Evolutionary conservation across 768 basidiomycete species (phyloP).

Genomic region (Butyriboletus loyo): DNA sequence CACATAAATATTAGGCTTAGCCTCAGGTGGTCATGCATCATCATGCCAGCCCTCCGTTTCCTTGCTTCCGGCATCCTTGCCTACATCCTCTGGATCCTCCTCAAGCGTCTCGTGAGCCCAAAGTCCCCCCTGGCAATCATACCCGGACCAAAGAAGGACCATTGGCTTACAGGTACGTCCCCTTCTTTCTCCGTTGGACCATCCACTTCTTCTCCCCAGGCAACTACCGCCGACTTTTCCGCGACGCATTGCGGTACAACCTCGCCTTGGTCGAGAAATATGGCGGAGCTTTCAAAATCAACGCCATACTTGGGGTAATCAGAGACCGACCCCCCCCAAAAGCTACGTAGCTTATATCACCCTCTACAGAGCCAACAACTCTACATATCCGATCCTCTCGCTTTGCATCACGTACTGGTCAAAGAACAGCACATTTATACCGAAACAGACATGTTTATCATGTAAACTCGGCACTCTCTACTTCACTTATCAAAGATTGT

Average conservation of each 20-base stretch:
- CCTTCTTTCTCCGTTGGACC: background rate
- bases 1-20: too few relatives aligned
- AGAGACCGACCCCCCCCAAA: background rate
- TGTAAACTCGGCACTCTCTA: conserved; percentile 12
- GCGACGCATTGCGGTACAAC: conserved; percentile 34
- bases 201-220: conserved; percentile 16
- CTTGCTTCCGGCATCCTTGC: conserved; percentile 4
- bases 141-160: conserved; percentile 32
- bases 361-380: conserved; percentile 25
- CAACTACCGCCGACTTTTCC: conserved; percentile 31
- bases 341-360: background rate
- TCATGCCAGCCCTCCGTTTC: conserved; percentile 2
- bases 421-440: conserved; percentile 38
- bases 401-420: conserved; percentile 36
- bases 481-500: background rate
- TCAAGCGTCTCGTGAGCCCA: conserved; percentile 4
- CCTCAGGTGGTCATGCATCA: too few relatives aligned
- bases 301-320: conserved; percentile 35
- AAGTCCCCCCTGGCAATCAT: conserved; percentile 21
- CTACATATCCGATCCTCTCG: conserved; percentile 38
- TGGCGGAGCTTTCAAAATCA: conserved; percentile 34
- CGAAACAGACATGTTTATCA: conserved; percentile 35
- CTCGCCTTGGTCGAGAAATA: conserved; percentile 29
- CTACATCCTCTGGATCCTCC: conserved; percentile 18
- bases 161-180: conserved; percentile 33